Percentiles rank a stretch among this genome's conserved stretches.
These are phyloP conservation scores for Fomitiporia mediterranea DNA, from an alignment of 1,284 basidiomycete species.

Conservation along the genomic window DNA sequence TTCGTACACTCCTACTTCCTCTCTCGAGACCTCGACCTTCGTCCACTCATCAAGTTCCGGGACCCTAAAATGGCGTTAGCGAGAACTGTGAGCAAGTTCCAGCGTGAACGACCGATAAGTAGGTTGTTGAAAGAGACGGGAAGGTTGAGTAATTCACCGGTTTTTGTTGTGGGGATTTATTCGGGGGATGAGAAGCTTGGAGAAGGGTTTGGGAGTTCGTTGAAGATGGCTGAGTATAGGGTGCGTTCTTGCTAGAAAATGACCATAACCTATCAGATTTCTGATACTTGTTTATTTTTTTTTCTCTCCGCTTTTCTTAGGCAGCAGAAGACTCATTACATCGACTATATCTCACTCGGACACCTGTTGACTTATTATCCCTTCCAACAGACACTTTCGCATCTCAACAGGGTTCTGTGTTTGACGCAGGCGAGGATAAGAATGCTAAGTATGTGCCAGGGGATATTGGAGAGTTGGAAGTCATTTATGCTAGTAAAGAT, in stretches of 20 bases:
- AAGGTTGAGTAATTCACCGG: conserved; percentile 80
- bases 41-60: conserved; percentile 83
- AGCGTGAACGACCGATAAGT: conserved; percentile 69
- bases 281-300: not conserved
- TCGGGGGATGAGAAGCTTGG: conserved; percentile 88
- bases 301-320: conserved; percentile 35
- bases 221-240: conserved; percentile 94
- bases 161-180: conserved; percentile 92
- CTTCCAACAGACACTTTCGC: conserved; percentile 71
- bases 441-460: conserved; percentile 43
- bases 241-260: conserved; percentile 57
- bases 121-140: conserved; percentile 90
- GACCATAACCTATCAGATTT: not conserved
- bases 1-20: conserved; percentile 88
- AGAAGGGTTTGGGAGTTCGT: conserved; percentile 90
- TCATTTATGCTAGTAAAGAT: conserved; percentile 53
- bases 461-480: conserved; percentile 55
- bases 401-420: conserved; percentile 44
- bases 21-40: conserved; percentile 75
- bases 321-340: conserved; percentile 84
- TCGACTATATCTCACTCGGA: conserved; percentile 73
- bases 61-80: conserved; percentile 80
- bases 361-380: conserved; percentile 59
- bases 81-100: conserved; percentile 74
- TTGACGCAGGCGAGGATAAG: conserved; percentile 31